These are phyloP conservation scores for Deinandra increscens DNA, from an alignment of 129 eudicot genomes.

Conservation along the genomic window DNA sequence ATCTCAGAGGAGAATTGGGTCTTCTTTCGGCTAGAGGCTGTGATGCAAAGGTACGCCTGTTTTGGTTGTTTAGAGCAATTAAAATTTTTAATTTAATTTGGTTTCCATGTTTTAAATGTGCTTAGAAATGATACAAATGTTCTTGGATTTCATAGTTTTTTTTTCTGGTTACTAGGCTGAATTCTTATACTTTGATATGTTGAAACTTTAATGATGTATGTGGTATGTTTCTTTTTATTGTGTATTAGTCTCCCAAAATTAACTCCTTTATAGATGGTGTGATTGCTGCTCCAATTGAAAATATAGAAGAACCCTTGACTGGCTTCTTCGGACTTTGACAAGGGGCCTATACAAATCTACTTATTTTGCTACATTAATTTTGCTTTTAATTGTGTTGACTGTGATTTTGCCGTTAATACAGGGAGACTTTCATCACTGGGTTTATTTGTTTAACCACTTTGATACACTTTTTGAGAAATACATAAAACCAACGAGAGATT, in stretches of 20 bases:
- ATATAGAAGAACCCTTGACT: conserved; percentile 68
- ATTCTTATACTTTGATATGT: not conserved
- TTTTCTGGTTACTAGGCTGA: conserved; percentile 1
- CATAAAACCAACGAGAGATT: conserved; percentile 87
- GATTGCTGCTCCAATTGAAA: conserved; percentile 69
- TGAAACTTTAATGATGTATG: conserved; percentile 9
- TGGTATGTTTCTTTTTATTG: conserved; percentile 16
- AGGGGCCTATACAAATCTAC: conserved; percentile 47
- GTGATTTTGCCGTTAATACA: conserved; percentile 37
- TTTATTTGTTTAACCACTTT: conserved; percentile 87
- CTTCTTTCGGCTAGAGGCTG: no score
- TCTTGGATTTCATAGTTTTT: conserved; percentile 6
- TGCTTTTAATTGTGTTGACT: conserved; percentile 19
- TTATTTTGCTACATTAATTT: not conserved
- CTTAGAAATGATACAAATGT: not conserved
- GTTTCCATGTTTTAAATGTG: not conserved
- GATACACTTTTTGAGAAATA: conserved; percentile 84
- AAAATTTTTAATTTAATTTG: not conserved
- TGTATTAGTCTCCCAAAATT: conserved; percentile 86
- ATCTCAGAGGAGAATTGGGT: no score
- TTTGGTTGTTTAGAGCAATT: no score
- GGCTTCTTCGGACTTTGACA: conserved; percentile 85
- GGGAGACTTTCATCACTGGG: conserved; percentile 99
- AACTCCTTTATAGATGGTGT: conserved; percentile 70
- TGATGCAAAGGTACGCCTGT: no score